Percentiles rank a stretch among this genome's conserved stretches.
Evolutionary conservation across 2,329 filamentous ascomycete genomes (phyloP).

Genomic region (Tolypocladium album): DNA sequence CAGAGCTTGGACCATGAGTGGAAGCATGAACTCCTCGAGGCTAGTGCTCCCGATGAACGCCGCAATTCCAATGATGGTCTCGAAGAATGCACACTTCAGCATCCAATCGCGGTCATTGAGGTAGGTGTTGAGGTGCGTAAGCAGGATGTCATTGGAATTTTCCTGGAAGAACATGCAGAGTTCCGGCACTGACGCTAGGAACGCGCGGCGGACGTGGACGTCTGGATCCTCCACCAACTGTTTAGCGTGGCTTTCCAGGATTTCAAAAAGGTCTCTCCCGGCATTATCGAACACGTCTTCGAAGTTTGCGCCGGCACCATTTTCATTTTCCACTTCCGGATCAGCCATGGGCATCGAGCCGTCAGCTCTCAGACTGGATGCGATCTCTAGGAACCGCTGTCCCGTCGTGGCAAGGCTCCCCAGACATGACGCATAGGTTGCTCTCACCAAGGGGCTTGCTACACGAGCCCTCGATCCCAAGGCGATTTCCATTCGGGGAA

Average conservation of each 20-base stretch:
- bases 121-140: constrained; percentile 95
- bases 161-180: constrained; percentile 90
- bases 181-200: constrained; percentile 81
- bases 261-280: constrained; percentile 68
- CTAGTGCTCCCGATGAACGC: constrained; percentile 81
- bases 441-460: constrained; percentile 63
- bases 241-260: constrained; percentile 85
- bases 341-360: constrained; percentile 69
- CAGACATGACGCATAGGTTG: constrained; percentile 87
- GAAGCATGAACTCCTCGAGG: constrained; percentile 89
- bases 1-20: constrained; percentile 89
- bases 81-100: constrained; percentile 92
- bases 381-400: constrained; percentile 77
- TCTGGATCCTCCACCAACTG: constrained; percentile 79
- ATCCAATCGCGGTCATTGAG: constrained; percentile 95
- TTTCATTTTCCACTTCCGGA: constrained; percentile 66
- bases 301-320: constrained; percentile 57
- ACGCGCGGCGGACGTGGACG: constrained; percentile 77
- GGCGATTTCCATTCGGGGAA: constrained; percentile 50
- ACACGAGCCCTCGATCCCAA: constrained; percentile 31
- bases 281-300: constrained; percentile 81
- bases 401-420: constrained; percentile 82
- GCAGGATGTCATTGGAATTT: constrained; percentile 90
- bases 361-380: constrained; percentile 76
- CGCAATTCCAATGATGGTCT: constrained; percentile 86